Conservation (phyloP, 176 grass and related monocot species). For the Carex kokanica region DNA sequence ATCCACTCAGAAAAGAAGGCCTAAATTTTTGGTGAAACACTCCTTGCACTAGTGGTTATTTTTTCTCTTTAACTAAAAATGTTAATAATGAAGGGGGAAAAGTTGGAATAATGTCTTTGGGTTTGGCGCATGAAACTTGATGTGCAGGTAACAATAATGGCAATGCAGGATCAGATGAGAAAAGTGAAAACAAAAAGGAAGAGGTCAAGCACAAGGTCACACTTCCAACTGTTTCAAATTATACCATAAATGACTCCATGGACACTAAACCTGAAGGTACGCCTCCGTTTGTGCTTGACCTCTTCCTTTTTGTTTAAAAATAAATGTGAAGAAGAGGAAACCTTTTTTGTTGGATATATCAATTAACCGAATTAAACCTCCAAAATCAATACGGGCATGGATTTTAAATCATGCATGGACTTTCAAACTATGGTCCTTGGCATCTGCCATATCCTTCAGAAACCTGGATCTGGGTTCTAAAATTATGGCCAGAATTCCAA, state of each 20-base stretch:
- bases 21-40: conserved; percentile 14
- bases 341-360: not conserved
- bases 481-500: not conserved
- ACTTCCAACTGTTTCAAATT: conserved; percentile 77
- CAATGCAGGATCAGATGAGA: conserved; percentile 32
- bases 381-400: not conserved
- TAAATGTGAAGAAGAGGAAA: not conserved
- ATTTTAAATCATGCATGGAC: not conserved
- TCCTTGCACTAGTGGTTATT: not conserved
- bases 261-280: conserved; percentile 46
- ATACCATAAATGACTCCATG: conserved; percentile 69
- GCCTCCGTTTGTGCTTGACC: too few relatives aligned
- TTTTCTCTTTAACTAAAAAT: conserved; percentile 9
- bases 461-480: not conserved
- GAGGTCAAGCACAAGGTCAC: conserved; percentile 53
- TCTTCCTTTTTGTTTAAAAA: not conserved
- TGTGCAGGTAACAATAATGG: conserved; percentile 41
- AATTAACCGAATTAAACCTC: not conserved
- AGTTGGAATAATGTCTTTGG: conserved; percentile 7
- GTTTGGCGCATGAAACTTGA: conserved; percentile 25
- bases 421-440: not conserved
- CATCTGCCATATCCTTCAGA: not conserved
- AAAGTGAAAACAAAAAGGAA: conserved; percentile 18
- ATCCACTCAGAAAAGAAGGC: conserved; percentile 31
- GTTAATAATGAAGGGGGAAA: not conserved